phyloP scores from a whole-genome alignment of 495 filamentous ascomycete species.

The Penicillium steckii region DNA sequence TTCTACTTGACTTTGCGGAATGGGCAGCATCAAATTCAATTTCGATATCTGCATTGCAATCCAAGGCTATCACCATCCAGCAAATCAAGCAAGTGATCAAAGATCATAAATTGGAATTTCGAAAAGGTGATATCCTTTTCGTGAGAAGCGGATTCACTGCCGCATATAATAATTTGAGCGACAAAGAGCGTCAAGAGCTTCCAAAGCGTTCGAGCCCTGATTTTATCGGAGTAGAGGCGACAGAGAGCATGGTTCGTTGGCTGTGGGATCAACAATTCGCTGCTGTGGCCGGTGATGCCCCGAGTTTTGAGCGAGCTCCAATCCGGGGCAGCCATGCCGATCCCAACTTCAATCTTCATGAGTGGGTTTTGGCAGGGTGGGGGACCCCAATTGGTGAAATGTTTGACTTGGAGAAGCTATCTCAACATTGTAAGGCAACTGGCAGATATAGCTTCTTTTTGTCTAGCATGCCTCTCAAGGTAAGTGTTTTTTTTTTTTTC shows the following conservation, averaged over 20 bases:
- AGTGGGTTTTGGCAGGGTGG: conserved; percentile 53
- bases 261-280: conserved; percentile 48
- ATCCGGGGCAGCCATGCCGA: conserved; percentile 24
- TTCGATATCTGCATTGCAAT: conserved; percentile 27
- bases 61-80: conserved; percentile 33
- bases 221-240: conserved; percentile 41
- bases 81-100: conserved; percentile 29
- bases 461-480: conserved; percentile 52
- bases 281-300: conserved; percentile 46
- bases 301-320: conserved; percentile 27
- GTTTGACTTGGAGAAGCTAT: conserved; percentile 54
- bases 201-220: conserved; percentile 16
- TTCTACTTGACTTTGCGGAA: conserved; percentile 50
- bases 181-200: conserved; percentile 23
- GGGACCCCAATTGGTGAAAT: conserved; percentile 56
- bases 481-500: conserved; percentile 13
- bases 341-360: conserved; percentile 37
- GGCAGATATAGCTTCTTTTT: conserved; percentile 52
- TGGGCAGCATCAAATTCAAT: conserved; percentile 39
- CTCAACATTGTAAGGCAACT: conserved; percentile 37
- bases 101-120: conserved; percentile 34
- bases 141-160: conserved; percentile 44
- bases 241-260: conserved; percentile 36
- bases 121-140: conserved; percentile 49
- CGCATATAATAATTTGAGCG: conserved; percentile 29